These are phyloP conservation scores for Phellinidium pouzarii DNA, from an alignment of 1,284 basidiomycete species.

Conservation along the genomic window DNA sequence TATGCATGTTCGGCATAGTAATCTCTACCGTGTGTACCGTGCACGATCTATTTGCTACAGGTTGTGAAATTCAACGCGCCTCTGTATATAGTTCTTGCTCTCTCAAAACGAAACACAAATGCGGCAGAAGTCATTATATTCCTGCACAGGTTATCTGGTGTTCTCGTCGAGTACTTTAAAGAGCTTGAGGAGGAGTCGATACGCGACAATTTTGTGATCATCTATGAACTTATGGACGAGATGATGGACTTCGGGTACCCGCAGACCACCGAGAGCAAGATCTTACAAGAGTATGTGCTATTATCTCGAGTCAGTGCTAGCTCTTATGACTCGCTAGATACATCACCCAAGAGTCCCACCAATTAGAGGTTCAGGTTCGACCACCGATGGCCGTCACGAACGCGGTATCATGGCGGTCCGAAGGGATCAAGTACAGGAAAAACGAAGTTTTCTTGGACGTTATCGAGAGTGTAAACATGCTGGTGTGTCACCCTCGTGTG, in stretches of 20 bases:
- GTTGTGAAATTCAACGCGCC: constrained; percentile 4
- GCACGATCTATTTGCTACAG: background rate
- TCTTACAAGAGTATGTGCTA: constrained; percentile 82
- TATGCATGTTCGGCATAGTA: constrained; percentile 98
- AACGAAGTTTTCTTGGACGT: constrained; percentile 99
- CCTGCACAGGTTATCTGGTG: constrained; percentile 85
- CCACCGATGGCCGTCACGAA: constrained; percentile 98
- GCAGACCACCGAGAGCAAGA: constrained; percentile 99
- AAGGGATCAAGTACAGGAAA: constrained; percentile 96
- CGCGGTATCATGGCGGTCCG: constrained; percentile 97
- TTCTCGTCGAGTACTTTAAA: constrained; percentile 98
- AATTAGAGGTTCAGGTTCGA: constrained; percentile 93
- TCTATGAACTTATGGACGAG: constrained; percentile 96
- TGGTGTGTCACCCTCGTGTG: constrained; percentile 45
- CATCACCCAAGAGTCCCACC: constrained; percentile 98
- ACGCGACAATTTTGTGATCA: constrained; percentile 97
- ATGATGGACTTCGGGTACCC: constrained; percentile 99
- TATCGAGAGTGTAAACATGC: constrained; percentile 93
- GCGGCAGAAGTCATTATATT: constrained; percentile 96
- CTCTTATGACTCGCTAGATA: constrained; percentile 42
- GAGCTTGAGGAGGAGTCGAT: constrained; percentile 99
- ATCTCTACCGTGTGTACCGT: constrained; percentile 81
- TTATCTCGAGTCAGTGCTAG: background rate
- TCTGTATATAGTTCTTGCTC: constrained; percentile 69
- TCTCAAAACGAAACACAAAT: constrained; percentile 95